A percentile compares a stretch with the other conserved stretches of the same genome.
Evolutionary conservation across 768 basidiomycete species (phyloP).

Genomic region (Termitomyces sp.): DNA sequence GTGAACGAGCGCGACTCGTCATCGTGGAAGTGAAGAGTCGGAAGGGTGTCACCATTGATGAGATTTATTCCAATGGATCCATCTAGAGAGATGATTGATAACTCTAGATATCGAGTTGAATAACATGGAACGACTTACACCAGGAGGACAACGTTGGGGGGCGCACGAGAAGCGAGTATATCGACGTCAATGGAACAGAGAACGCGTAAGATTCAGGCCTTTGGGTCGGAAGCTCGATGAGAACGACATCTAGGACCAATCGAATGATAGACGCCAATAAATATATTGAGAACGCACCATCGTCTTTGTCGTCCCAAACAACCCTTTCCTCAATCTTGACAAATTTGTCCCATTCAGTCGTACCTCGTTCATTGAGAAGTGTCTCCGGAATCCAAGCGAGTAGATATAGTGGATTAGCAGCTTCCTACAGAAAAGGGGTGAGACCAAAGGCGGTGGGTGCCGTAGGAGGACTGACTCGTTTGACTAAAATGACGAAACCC

Average conservation of each 20-base stretch:
- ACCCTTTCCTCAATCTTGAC: slow-evolving; percentile 75
- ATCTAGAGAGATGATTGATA: slow-evolving; percentile 41
- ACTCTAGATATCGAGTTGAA: slow-evolving; percentile 4
- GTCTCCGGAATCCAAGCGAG: slow-evolving; percentile 94
- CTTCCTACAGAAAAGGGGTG: slow-evolving; percentile 47
- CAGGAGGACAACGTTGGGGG: slow-evolving; percentile 83
- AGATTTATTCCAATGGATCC: slow-evolving; percentile 89
- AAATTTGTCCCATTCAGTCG: slow-evolving; percentile 88
- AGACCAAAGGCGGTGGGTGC: neutral
- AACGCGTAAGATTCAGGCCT: slow-evolving; percentile 91
- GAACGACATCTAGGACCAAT: slow-evolving; percentile 60
- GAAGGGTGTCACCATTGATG: slow-evolving; percentile 79
- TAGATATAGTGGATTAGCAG: slow-evolving; percentile 69
- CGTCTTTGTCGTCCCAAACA: slow-evolving; percentile 59
- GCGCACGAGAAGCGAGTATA: slow-evolving; percentile 86
- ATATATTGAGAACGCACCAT: slow-evolving; percentile 44
- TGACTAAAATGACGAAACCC: slow-evolving; percentile 90
- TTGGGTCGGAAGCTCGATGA: slow-evolving; percentile 81
- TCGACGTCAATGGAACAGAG: slow-evolving; percentile 85
- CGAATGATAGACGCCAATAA: neutral
- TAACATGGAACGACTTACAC: slow-evolving; percentile 43
- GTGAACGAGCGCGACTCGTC: slow-evolving; percentile 87
- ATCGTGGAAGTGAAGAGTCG: slow-evolving; percentile 94
- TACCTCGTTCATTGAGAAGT: slow-evolving; percentile 76
- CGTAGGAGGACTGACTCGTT: slow-evolving; percentile 56